Percentiles rank a stretch among this genome's conserved stretches.
These are phyloP conservation scores for Lachancea dasiensis DNA, from an alignment of 805 yeast species.

Conservation along the genomic window DNA sequence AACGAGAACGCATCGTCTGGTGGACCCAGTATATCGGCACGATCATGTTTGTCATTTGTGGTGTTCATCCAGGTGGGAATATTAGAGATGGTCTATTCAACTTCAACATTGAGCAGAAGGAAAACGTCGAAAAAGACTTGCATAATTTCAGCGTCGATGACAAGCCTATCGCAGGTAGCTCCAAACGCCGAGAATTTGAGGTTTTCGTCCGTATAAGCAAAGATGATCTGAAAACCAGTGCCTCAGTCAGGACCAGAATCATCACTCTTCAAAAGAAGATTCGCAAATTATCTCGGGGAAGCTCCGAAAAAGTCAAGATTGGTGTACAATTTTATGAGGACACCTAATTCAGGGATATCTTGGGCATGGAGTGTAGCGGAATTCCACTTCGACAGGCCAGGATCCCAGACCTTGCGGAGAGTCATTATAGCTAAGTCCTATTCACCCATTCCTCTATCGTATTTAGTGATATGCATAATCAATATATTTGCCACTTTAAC, in stretches of 20 bases:
- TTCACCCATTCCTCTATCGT: too few species aligned
- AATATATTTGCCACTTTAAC: conserved; percentile 5
- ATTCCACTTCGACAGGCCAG: too few species aligned
- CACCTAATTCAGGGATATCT: too few species aligned
- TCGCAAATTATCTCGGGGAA: conserved; percentile 47
- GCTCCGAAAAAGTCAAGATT: conserved; percentile 46
- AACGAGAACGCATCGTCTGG: conserved; percentile 48
- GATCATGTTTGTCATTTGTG: conserved; percentile 71
- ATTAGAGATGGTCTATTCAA: conserved; percentile 54
- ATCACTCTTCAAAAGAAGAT: conserved; percentile 54
- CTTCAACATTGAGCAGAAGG: conserved; percentile 35
- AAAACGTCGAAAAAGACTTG: conserved; percentile 24
- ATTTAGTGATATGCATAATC: too few species aligned
- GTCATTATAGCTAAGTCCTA: too few species aligned
- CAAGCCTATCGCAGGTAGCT: conserved; percentile 9
- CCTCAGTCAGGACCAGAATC: conserved; percentile 53
- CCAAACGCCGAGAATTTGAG: conserved; percentile 32
- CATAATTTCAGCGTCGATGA: conserved; percentile 20
- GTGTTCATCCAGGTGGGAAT: conserved; percentile 77
- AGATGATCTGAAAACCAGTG: conserved; percentile 52
- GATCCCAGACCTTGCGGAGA: too few species aligned
- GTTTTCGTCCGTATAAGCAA: conserved; percentile 42
- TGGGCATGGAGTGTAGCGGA: too few species aligned
- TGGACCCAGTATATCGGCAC: conserved; percentile 73
- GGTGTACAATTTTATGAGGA: conserved; percentile 39